A percentile compares a stretch with the other conserved stretches of the same genome.
Conservation (phyloP, 768 basidiomycete species). For the Stropharia rugosoannulata region DNA sequence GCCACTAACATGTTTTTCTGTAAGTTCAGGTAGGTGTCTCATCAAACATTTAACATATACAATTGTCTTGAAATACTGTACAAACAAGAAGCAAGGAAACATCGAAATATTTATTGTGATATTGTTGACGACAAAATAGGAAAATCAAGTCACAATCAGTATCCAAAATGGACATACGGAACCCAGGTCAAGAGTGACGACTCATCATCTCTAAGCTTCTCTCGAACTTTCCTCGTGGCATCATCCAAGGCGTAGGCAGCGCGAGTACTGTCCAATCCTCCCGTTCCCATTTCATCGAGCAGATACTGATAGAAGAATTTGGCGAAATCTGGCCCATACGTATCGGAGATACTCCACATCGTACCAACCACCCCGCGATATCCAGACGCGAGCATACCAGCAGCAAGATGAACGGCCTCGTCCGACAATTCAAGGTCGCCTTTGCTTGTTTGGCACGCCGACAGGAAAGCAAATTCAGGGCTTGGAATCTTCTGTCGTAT, state of each 20-base stretch:
- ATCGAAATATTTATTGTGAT: too few species aligned
- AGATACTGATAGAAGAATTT: slow-evolving; percentile 29
- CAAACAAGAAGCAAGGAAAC: too few species aligned
- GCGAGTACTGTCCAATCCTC: slow-evolving; percentile 7
- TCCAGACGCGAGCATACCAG: slow-evolving; percentile 35
- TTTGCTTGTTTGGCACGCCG: slow-evolving; percentile 27
- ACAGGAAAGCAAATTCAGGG: slow-evolving; percentile 40
- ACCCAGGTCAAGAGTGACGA: slow-evolving; percentile 7
- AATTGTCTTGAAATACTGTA: too few species aligned
- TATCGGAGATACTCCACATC: slow-evolving; percentile 41
- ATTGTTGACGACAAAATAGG: too few species aligned
- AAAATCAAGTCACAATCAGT: neutral
- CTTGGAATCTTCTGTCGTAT: neutral
- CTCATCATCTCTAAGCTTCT: slow-evolving; percentile 4
- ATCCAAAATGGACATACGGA: slow-evolving; percentile 14
- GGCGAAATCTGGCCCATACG: slow-evolving; percentile 29
- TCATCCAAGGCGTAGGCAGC: neutral
- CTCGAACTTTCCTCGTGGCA: slow-evolving; percentile 18
- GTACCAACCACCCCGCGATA: slow-evolving; percentile 34
- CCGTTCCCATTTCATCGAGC: neutral
- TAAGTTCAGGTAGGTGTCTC: too few species aligned
- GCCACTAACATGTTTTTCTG: too few species aligned
- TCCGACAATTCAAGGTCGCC: slow-evolving; percentile 24
- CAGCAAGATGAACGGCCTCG: slow-evolving; percentile 34
- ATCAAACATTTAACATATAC: too few species aligned